Evolutionary conservation across 2,329 filamentous ascomycete species (phyloP), one percentile per base, ranked within the genome.

Genomic region (Ascochyta fabae): DNA sequence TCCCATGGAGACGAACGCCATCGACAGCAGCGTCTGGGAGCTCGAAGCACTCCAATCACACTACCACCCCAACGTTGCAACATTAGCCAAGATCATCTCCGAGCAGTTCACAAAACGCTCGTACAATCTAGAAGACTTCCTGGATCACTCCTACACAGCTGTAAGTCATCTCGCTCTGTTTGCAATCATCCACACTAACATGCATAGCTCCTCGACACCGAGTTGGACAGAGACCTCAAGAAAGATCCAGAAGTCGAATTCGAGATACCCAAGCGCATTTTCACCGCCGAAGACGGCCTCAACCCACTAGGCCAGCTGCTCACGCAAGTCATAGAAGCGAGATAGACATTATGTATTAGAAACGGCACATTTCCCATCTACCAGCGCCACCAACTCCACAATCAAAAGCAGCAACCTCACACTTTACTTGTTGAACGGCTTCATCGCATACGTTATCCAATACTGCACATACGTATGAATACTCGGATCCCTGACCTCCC

Each of bases 61-160:
- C 75, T 98, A 96, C 76, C 95, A 99, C 72, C 95, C 96, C 13
- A 99, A 98, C 66, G 92, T 99, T 23, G 93, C 94, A 0, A 95
- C 93, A 3, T 87, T 99, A 64, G 89, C 92, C 40, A 95, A 92
- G 76, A 96, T 99, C 61, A 87, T 99, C 53, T 91, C 91, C 2
- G 92, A 98, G 77, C 95, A 98, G 74, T 99, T 98, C 75, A 99
- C 95, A 2, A 99, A 99, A 79, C 88, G 92, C 64, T 84, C 89
- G 3, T 99, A 98, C 77, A 95, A 92, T 66, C 79, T 97, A n/a
- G 95, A 99, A 72, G 95, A 99, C 72, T 99, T 99, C 76, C 79
- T 98, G 43, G 95, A 99, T 71, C 92, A 98, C 74, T 94, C 91
- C 0, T 99, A 98, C 76, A 85, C 82, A 67, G 91, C 86, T 71